These are phyloP conservation scores for Aurantiochytrium sp. DNA, from an alignment of 108 stramenopile species.

Conservation along the genomic window DNA sequence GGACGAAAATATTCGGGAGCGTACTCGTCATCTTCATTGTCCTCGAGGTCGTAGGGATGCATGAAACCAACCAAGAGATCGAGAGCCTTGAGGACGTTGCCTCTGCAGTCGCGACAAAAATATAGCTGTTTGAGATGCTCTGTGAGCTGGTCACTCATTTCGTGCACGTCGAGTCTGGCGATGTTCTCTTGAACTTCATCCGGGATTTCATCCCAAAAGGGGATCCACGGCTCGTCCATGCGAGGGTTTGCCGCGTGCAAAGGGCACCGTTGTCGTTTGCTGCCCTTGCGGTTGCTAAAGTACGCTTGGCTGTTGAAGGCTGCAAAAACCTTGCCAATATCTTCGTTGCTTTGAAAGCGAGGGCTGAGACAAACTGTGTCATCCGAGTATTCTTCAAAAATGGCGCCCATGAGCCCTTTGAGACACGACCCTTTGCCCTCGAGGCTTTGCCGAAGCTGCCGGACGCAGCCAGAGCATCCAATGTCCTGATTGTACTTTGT, in stretches of 20 bases:
- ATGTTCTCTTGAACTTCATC: background rate
- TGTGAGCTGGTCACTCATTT: background rate
- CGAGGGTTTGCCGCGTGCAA: background rate
- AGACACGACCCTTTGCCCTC: background rate
- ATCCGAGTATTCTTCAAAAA: background rate
- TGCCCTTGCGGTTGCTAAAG: background rate
- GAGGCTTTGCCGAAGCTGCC: background rate
- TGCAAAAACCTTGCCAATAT: background rate
- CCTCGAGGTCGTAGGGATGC: background rate
- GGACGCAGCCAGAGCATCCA: slow-evolving; percentile 12
- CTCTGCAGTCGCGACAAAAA: background rate
- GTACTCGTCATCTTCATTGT: background rate
- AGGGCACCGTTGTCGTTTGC: background rate
- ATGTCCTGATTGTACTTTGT: background rate
- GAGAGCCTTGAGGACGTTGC: background rate
- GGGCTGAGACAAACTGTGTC: background rate
- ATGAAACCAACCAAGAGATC: slow-evolving; percentile 8
- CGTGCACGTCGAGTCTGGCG: background rate
- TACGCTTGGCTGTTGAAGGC: slow-evolving; percentile 10
- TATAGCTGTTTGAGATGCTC: background rate
- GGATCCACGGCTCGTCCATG: background rate
- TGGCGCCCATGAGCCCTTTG: background rate
- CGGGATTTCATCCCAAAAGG: background rate
- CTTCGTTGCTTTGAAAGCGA: background rate
- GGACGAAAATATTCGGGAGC: background rate